Evolutionary conservation across 2,329 filamentous ascomycete species (phyloP), one percentile per base, ranked within the genome.

Genomic region (Coleophoma crateriformis): DNA sequence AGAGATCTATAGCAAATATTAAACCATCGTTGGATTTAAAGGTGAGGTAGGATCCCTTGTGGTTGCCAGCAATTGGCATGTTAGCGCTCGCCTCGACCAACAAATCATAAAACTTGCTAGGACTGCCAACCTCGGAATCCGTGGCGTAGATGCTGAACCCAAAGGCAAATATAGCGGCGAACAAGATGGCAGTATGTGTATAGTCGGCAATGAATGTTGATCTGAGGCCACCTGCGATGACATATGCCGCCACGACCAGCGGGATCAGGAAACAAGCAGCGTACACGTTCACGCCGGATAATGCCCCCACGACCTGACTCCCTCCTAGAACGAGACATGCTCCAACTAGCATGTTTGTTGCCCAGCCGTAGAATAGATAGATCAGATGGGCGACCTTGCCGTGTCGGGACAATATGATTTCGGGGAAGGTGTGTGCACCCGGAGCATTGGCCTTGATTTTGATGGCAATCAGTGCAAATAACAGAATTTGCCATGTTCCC

Each of bases 151-250:
- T 61, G n/a, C 57, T 56, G 47, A 72, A 70, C 5, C 63, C 62
- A 51, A 72, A 71, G 11, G 66, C 60, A 50, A 71, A 60, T 22
- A 71, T 69, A 12, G 64, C 59, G 11, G 68, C 48, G 49, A 71
- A 69, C 5, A 72, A 48, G 39, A 72, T 69, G 7, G 66, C 62
- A 0, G 69, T 71, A 51, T 73, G 70, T 1, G 63, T 61, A 48
- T 71, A 73, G 50, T 72, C 70, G 12, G 67, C 67, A 40, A 71
- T 67, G 39, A 72, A 71, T 0, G 69, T 72, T 17, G 63, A 64
- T 2, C 68, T 59, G 43, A 72, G 52, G 2, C 69, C 70, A 17
- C 69, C 70, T 2, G 62, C 61, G 46, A 71, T 65, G 4, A 71
- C 67, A 52, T 72, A 72, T 1, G 62, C 66, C 1, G 61, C 64